phyloP scores from a whole-genome alignment of 2,329 filamentous ascomycete species.

The Hypoxylon sp. region DNA sequence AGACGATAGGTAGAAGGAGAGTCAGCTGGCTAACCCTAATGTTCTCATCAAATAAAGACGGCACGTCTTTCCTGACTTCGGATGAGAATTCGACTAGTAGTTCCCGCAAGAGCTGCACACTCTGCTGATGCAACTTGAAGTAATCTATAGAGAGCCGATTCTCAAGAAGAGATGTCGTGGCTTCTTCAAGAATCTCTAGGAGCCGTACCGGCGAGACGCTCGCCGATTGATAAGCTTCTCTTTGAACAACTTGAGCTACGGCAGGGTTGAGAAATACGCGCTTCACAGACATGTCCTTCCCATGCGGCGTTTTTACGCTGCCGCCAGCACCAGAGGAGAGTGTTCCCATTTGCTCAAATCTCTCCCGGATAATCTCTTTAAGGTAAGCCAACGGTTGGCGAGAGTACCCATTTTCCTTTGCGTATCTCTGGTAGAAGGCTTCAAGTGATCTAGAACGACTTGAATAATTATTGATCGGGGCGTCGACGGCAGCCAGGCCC shows the following conservation, averaged over 20 bases:
- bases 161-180: constrained; percentile 42
- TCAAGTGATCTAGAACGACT: constrained; percentile 18
- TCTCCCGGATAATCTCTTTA: constrained; percentile 31
- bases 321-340: neutral
- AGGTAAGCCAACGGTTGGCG: constrained; percentile 27
- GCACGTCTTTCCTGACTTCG: constrained; percentile 20
- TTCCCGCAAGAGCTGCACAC: constrained; percentile 35
- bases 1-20: constrained; percentile 23
- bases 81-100: constrained; percentile 27
- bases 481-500: neutral
- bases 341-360: constrained; percentile 13
- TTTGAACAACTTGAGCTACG: constrained; percentile 16
- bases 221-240: constrained; percentile 26
- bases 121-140: constrained; percentile 45
- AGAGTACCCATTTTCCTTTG: constrained; percentile 5
- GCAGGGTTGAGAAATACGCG: constrained; percentile 1
- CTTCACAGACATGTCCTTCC: neutral
- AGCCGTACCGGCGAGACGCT: constrained; percentile 47
- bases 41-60: constrained; percentile 20
- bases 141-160: constrained; percentile 49
- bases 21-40: constrained; percentile 11
- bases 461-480: neutral
- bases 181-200: constrained; percentile 46
- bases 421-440: constrained; percentile 22
- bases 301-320: neutral